Percentiles rank a stretch among this genome's conserved stretches.
Conservation (phyloP, 2,329 filamentous ascomycete species). For the Scolecobasidium constrictum region DNA sequence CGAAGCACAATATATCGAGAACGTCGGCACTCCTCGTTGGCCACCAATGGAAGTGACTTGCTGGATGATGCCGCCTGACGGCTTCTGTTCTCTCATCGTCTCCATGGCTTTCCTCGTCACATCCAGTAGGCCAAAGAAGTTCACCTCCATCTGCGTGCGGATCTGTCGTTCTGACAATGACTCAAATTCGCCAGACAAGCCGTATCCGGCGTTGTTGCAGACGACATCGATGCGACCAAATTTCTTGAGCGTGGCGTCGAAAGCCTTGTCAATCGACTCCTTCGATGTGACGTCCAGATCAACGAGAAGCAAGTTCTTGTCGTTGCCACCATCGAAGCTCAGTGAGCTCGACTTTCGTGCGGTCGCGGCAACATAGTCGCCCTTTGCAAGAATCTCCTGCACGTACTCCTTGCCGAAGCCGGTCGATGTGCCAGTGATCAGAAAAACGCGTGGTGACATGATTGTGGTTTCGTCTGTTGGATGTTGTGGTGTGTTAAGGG, state of each 20-base stretch:
- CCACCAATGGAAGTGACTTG: conserved; percentile 46
- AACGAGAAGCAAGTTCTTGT: conserved; percentile 37
- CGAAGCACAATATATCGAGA: conserved; percentile 24
- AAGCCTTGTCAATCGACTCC: conserved; percentile 34
- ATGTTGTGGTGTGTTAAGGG: too few relatives aligned
- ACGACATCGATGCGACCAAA: conserved; percentile 49
- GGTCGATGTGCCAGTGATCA: conserved; percentile 37
- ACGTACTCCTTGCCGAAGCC: conserved; percentile 35
- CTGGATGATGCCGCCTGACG: conserved; percentile 40
- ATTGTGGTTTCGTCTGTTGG: not conserved
- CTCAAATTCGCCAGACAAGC: conserved; percentile 43
- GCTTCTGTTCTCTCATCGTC: conserved; percentile 34
- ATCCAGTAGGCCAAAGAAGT: conserved; percentile 47
- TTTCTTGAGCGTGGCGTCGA: conserved; percentile 32
- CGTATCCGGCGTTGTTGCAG: conserved; percentile 52
- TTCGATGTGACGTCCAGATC: conserved; percentile 43
- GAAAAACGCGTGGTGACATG: conserved; percentile 34
- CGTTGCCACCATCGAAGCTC: conserved; percentile 26
- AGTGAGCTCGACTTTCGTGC: conserved; percentile 34
- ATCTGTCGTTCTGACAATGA: conserved; percentile 38
- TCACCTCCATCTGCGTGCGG: conserved; percentile 45
- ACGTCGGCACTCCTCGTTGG: conserved; percentile 29
- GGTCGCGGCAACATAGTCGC: conserved; percentile 35
- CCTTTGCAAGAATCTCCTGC: conserved; percentile 29
- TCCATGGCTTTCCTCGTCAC: conserved; percentile 38